Base-by-base conservation (phyloP, 164 flowering plant genomes). In the Macadamia tetraphylla region DNA sequence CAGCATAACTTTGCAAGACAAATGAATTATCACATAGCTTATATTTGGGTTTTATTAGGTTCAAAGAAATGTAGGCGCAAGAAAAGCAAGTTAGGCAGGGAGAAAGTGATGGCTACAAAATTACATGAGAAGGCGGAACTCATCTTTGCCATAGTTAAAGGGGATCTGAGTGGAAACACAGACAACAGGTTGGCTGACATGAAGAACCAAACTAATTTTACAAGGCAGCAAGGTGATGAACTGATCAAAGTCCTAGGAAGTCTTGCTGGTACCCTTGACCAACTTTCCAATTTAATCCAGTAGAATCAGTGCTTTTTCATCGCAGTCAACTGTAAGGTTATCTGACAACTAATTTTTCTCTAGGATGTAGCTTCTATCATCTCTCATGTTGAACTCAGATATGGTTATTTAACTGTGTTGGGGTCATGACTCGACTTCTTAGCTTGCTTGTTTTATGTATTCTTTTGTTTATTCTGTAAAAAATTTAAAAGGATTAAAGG, bases 141-240 rank as follows among this genome's bases (percentile, higher is more conserved):
- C 59, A 78, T 87, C 23, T 79, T 80, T 52, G 73, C 81, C 1
- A 78, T 87, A 64, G 63, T 83, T 15, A 60, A 68, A 61, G 81
- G 77, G 58, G 77, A 77, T 17, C 44, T 76, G 29, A 30, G 53
- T 0, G 79, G 80, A 60, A 75, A 58, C 51, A 60, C 71, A 52
- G 76, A 74, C 52, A 60, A 6, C 40, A 70, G 29, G 18, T 29
- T 49, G 29, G 73, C 60, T 51, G 79, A 71, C 55, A n/a, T 62
- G 44, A 72, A 68, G 40, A 70, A 71, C 29, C 73, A 72, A 57
- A 65, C 66, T 13, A 76, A 78, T 35, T 63, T 76, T 13, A 59
- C 55, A 13, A 84, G 90, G 70, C 65, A 68, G 63, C 90, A 84
- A 77, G 91, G 82, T 12, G 79, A 79, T 43, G 74, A 84, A 73